Evolutionary conservation across 2,329 filamentous ascomycete genomes (phyloP).

Genomic region (Aspergillus texensis): DNA sequence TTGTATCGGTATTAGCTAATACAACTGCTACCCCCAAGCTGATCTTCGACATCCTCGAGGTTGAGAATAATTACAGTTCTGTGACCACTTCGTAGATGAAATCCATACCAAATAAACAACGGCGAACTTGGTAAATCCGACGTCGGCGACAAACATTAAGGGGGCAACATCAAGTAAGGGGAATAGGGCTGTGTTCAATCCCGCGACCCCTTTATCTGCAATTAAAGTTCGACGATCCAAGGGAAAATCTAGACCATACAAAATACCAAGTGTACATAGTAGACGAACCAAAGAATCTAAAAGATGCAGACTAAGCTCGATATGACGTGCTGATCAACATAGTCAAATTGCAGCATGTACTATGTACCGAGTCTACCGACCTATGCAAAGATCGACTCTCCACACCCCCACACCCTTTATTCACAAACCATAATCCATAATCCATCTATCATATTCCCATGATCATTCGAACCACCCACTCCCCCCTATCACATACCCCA

Average conservation of each 20-base stretch:
- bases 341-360: neutral
- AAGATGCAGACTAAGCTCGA: neutral
- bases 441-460: neutral
- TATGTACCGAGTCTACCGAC: neutral
- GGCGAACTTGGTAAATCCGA: too few species aligned
- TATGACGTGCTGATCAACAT: slow-evolving; percentile 5
- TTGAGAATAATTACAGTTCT: too few species aligned
- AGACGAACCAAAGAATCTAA: neutral
- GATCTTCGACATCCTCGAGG: too few species aligned
- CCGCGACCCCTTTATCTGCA: neutral
- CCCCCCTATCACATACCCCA: neutral
- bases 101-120: too few species aligned
- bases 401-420: neutral
- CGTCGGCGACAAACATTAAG: neutral
- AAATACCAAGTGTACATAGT: neutral
- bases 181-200: neutral
- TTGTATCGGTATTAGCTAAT: neutral
- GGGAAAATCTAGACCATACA: neutral
- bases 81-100: too few species aligned
- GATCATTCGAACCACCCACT: neutral
- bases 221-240: neutral
- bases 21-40: neutral
- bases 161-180: neutral
- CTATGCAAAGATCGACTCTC: slow-evolving; percentile 3
- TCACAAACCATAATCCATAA: neutral